These are phyloP conservation scores for Trichosanthes truncata DNA, from an alignment of 306 rosid species.

Conservation along the genomic window DNA sequence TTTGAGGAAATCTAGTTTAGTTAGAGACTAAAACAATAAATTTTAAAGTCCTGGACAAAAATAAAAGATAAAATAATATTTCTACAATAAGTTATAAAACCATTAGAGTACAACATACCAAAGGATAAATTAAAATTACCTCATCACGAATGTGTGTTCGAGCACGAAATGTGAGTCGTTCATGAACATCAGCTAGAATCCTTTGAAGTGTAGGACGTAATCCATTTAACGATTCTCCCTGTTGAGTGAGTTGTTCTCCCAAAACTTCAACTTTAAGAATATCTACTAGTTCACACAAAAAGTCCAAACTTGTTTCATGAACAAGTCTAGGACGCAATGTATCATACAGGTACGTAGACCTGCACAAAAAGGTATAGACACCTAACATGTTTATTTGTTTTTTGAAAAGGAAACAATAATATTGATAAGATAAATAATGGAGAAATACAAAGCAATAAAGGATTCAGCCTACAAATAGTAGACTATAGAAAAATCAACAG, in stretches of 20 bases:
- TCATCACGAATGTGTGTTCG: conserved; percentile 90
- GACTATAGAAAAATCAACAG: background rate
- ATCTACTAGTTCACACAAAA: conserved; percentile 91
- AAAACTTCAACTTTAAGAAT: conserved; percentile 89
- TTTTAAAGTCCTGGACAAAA: background rate
- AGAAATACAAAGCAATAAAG: too few relatives aligned
- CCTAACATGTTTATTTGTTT: background rate
- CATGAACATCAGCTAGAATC: conserved; percentile 94
- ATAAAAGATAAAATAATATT: background rate
- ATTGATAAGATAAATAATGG: too few relatives aligned
- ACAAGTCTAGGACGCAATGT: conserved; percentile 90
- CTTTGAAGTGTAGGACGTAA: conserved; percentile 83
- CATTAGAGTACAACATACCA: background rate
- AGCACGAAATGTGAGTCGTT: conserved; percentile 92
- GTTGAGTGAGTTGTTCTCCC: conserved; percentile 68
- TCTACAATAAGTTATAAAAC: background rate
- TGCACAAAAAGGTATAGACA: conserved; percentile 31
- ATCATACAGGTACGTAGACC: conserved; percentile 84
- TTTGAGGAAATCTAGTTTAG: background rate
- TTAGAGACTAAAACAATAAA: background rate
- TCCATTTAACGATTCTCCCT: conserved; percentile 78
- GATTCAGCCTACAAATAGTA: too few relatives aligned
- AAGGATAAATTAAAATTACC: conserved; percentile 30
- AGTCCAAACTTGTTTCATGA: conserved; percentile 88
- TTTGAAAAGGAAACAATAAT: background rate